Base-by-base conservation (phyloP, 805 yeast genomes). In the Monosporozyma servazzii region DNA sequence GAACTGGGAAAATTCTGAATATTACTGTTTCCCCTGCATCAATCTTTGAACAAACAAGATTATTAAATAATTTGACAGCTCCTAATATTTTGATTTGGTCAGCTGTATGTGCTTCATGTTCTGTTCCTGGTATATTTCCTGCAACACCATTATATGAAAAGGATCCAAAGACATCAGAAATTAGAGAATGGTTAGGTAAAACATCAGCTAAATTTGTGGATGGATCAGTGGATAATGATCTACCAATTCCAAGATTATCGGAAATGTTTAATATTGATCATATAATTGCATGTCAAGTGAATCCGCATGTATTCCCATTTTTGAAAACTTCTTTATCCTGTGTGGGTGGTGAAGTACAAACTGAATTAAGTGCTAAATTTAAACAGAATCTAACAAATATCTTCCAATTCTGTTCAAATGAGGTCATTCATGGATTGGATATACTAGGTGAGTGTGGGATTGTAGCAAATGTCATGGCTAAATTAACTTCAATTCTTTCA, bases 201-300 rank as follows among this genome's bases (percentile, higher is more conserved):
- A 75, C 88, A 0, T 79, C 84, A 37, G 46, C 45, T 8, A 84
- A 86, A 59, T 93, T 86, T 68, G 90, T 93, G 30, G 99, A 93
- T 67, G 99, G 99, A 0, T 88, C 96, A 0, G 96, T 93, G 7
- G 95, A 91, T 62, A 87, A 88, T 56, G 99, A 93, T 66, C 71
- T 93, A 49, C 99, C 99, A 3, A 84, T 89, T 27, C 77, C 95
- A 1, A 77, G 97, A 58, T 73, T 93, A 21, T 84, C 95, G 20
- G 99, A 93, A 64, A 89, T 93, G 96, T 93, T 93, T 67, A 91
- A 93, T 62, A 96, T 93, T 30, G 96, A 93, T 65, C 96, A 93
- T 66, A 90, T 93, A 55, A 89, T 93, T 58, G 99, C 97, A 0
- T 91, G 96, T 45, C 99, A 93, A 66, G 99, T 93, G 1, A 93